Evolutionary conservation across 176 grass and related monocot species (phyloP).

Genomic region (Neostapfia colusana): DNA sequence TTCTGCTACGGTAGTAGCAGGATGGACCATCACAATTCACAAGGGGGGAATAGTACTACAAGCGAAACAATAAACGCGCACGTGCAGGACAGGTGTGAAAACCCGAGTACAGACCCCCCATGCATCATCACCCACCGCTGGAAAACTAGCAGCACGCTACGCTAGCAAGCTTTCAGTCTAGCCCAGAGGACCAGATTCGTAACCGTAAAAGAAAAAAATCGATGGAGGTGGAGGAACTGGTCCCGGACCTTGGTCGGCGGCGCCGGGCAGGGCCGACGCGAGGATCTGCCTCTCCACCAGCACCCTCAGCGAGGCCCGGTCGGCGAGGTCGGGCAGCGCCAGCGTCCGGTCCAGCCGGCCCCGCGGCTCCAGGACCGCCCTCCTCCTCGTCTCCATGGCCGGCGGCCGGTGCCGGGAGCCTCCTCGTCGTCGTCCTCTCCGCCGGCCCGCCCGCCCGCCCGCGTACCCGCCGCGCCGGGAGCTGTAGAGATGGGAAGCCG

Average conservation of each 20-base stretch:
- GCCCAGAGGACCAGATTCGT: neutral
- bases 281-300: constrained; percentile 72
- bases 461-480: neutral
- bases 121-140: constrained; percentile 17
- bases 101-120: neutral
- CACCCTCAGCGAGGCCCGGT: constrained; percentile 53
- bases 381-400: constrained; percentile 72
- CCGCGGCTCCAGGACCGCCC: constrained; percentile 61
- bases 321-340: constrained; percentile 61
- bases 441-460: too few species aligned
- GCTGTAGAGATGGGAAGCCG: constrained; percentile 11
- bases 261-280: constrained; percentile 22
- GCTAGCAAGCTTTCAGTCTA: neutral
- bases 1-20: too few species aligned
- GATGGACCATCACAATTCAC: constrained; percentile 8
- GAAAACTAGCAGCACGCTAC: too few species aligned
- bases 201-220: constrained; percentile 2
- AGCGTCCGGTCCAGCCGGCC: constrained; percentile 64
- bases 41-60: too few species aligned
- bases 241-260: constrained; percentile 25
- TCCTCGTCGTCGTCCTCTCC: neutral
- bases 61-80: neutral
- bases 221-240: too few species aligned
- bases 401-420: neutral
- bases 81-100: neutral